A percentile compares a stretch with the other conserved stretches of the same genome.
Evolutionary conservation across 805 yeast species (phyloP).

Genomic region (Kazachstania bromeliacearum): DNA sequence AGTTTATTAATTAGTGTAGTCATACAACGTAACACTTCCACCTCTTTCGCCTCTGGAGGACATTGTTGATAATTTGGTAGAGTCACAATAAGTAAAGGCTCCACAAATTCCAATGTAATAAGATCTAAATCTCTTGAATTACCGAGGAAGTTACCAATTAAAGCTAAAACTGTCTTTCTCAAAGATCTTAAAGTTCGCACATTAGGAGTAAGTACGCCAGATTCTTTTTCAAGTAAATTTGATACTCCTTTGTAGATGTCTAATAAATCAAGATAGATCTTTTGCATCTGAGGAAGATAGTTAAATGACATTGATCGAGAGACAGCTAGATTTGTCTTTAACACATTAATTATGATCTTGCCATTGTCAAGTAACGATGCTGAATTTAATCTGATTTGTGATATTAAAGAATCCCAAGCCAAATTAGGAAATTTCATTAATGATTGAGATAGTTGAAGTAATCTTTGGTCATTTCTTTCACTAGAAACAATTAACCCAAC

Average conservation of each 20-base stretch:
- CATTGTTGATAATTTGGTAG: slow-evolving; percentile 76
- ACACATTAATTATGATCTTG: slow-evolving; percentile 78
- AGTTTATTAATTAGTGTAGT: slow-evolving; percentile 80
- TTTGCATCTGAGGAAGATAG: slow-evolving; percentile 72
- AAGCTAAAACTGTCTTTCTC: slow-evolving; percentile 78
- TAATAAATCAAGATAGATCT: slow-evolving; percentile 77
- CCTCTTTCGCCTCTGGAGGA: slow-evolving; percentile 91
- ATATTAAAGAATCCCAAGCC: slow-evolving; percentile 83
- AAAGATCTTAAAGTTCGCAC: slow-evolving; percentile 88
- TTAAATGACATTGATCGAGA: slow-evolving; percentile 88
- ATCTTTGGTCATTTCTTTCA: slow-evolving; percentile 53
- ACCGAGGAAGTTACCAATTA: slow-evolving; percentile 75
- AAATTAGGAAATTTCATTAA: slow-evolving; percentile 83
- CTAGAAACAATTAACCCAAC: slow-evolving; percentile 87
- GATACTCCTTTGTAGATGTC: slow-evolving; percentile 79
- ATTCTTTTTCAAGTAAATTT: slow-evolving; percentile 64
- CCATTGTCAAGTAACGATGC: slow-evolving; percentile 61
- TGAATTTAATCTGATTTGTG: slow-evolving; percentile 71
- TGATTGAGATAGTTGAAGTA: slow-evolving; percentile 58
- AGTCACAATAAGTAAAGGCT: slow-evolving; percentile 69
- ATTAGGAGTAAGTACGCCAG: slow-evolving; percentile 71
- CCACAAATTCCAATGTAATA: slow-evolving; percentile 66
- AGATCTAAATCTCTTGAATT: slow-evolving; percentile 76
- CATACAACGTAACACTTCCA: slow-evolving; percentile 89
- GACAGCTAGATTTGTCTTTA: slow-evolving; percentile 88